Conservation (phyloP, 2,329 filamentous ascomycete species). For the Dactylellina drechsleri region DNA sequence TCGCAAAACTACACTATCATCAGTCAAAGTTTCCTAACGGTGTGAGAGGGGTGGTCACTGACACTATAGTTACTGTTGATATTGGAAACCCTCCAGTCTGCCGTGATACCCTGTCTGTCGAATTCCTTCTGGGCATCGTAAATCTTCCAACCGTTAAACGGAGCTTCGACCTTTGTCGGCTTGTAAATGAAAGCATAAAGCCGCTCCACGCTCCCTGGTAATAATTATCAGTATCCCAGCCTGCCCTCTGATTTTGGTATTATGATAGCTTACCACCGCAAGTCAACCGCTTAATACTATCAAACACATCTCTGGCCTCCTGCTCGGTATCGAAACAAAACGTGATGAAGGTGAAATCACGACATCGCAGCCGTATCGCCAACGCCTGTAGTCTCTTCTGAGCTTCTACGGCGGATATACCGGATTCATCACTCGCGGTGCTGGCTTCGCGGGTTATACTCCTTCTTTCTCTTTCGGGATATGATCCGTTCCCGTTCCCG, state of each 20-base stretch:
- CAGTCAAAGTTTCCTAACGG: background rate
- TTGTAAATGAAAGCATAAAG: conserved; percentile 90
- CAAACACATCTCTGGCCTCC: conserved; percentile 83
- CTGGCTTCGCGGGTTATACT: conserved; percentile 37
- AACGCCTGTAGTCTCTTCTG: conserved; percentile 47
- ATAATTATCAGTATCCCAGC: conserved; percentile 68
- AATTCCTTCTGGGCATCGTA: conserved; percentile 90
- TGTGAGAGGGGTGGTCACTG: background rate
- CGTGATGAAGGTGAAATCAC: conserved; percentile 92
- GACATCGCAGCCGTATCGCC: conserved; percentile 81
- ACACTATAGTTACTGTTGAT: conserved; percentile 86
- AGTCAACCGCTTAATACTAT: conserved; percentile 81
- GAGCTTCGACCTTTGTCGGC: conserved; percentile 76
- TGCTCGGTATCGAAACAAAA: conserved; percentile 84
- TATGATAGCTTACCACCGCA: conserved; percentile 32
- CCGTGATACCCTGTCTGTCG: conserved; percentile 80
- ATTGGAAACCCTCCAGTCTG: conserved; percentile 86
- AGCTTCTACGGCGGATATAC: conserved; percentile 60
- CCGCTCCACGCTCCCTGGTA: conserved; percentile 77
- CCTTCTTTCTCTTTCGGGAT: conserved; percentile 6
- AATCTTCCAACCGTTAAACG: conserved; percentile 80
- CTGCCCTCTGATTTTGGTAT: background rate
- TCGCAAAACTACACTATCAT: conserved; percentile 74
- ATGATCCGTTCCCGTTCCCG: conserved; percentile 63
- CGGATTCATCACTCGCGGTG: conserved; percentile 65